These are phyloP conservation scores for Emergomyces orientalis DNA, from an alignment of 2,329 filamentous ascomycete species.

Conservation along the genomic window DNA sequence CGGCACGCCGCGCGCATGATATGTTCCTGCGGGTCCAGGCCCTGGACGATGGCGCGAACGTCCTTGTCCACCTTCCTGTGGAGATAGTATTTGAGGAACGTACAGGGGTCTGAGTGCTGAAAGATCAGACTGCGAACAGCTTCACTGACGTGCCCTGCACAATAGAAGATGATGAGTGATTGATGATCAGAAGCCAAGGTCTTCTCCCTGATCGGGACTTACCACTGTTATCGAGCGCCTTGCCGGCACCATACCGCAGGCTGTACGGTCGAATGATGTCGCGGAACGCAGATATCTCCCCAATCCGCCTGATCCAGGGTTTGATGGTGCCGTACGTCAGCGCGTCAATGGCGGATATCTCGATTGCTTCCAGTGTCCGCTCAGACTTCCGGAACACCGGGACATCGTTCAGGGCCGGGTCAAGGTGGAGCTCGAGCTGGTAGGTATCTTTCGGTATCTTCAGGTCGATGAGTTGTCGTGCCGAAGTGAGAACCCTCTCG, in stretches of 20 bases:
- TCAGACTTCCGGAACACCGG: neutral
- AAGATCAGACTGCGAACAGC: slow-evolving; percentile 18
- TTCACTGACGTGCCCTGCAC: slow-evolving; percentile 12
- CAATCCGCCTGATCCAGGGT: neutral
- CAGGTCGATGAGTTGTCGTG: neutral
- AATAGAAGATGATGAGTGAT: neutral
- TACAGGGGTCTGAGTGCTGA: slow-evolving; percentile 14
- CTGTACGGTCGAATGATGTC: neutral
- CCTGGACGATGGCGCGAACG: slow-evolving; percentile 17
- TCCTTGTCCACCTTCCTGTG: slow-evolving; percentile 15
- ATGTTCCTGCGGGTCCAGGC: slow-evolving; percentile 16
- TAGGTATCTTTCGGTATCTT: neutral
- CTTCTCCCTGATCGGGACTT: neutral
- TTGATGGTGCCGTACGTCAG: neutral
- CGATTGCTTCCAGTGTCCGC: neutral
- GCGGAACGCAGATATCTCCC: neutral
- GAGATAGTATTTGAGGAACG: slow-evolving; percentile 19
- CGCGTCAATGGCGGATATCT: neutral
- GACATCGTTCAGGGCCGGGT: neutral
- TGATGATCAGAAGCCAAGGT: neutral
- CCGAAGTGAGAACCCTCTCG: neutral
- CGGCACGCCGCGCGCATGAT: slow-evolving; percentile 19
- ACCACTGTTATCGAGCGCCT: neutral
- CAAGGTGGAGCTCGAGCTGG: neutral
- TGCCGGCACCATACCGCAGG: neutral